These are phyloP conservation scores for Aspergillus avenaceus DNA, from an alignment of 495 filamentous ascomycete species.

Conservation along the genomic window DNA sequence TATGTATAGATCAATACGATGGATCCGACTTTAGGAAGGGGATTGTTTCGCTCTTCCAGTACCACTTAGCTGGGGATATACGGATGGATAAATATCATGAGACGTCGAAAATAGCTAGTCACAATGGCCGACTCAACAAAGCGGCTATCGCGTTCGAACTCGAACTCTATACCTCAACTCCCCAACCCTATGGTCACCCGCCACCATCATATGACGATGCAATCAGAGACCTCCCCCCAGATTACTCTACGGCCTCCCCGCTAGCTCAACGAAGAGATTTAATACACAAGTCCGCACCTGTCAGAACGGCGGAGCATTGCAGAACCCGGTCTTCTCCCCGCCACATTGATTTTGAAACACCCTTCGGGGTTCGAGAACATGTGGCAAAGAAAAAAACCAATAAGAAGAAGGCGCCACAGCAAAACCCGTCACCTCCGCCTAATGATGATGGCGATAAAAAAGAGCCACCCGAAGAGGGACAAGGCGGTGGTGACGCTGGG, in stretches of 20 bases:
- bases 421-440: constrained; percentile 12
- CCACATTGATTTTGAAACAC: constrained; percentile 51
- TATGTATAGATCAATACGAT: neutral
- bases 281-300: constrained; percentile 8
- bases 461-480: constrained; percentile 6
- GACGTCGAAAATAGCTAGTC: neutral
- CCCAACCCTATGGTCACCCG: constrained; percentile 21
- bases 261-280: constrained; percentile 23
- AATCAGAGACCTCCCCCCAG: constrained; percentile 38
- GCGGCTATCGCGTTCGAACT: constrained; percentile 12
- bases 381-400: constrained; percentile 26
- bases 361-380: constrained; percentile 45
- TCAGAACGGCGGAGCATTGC: constrained; percentile 26
- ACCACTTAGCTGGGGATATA: neutral
- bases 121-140: neutral
- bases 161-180: constrained; percentile 11
- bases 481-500: constrained; percentile 25
- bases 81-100: neutral
- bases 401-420: constrained; percentile 33
- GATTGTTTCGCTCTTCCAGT: neutral
- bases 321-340: constrained; percentile 33
- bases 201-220: constrained; percentile 45
- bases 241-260: constrained; percentile 30
- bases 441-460: constrained; percentile 13
- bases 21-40: neutral